phyloP scores from a whole-genome alignment of 2,329 filamentous ascomycete genomes.

The Monilinia fructigena region DNA sequence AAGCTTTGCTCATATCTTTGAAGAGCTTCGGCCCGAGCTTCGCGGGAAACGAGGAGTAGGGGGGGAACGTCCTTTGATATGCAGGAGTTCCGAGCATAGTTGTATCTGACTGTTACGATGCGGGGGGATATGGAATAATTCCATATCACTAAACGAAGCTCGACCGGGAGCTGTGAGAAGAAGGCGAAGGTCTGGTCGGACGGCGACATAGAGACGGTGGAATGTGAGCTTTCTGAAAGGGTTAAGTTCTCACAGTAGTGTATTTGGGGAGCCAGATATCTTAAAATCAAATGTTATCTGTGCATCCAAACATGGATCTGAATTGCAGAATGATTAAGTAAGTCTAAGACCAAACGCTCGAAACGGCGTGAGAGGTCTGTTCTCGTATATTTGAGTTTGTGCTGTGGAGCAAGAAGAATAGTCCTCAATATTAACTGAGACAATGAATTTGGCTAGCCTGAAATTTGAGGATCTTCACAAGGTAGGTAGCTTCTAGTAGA shows the following conservation, averaged over 20 bases:
- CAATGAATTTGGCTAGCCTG: not conserved
- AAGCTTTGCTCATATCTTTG: not conserved
- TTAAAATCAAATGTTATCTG: not conserved
- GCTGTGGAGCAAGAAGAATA: not conserved
- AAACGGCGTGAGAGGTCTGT: not conserved
- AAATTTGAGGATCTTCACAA: not conserved
- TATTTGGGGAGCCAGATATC: not conserved
- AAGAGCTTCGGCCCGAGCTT: constrained; percentile 6
- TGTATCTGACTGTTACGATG: not conserved
- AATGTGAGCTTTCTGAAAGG: not conserved
- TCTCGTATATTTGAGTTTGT: not conserved
- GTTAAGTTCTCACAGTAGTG: not conserved
- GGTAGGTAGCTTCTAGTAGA: not conserved
- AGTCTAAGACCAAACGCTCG: not conserved
- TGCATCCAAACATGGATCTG: not conserved
- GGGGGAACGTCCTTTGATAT: not conserved
- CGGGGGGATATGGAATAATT: not conserved
- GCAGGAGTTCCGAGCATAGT: not conserved
- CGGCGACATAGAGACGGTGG: not conserved
- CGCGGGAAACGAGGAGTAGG: not conserved
- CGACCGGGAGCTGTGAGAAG: not conserved
- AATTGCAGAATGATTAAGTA: not conserved
- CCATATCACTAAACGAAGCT: not conserved
- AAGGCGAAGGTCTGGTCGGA: not conserved
- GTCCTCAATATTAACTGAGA: not conserved